phyloP scores from a whole-genome alignment of 257 asterid species.

The Penstemon newberryi region DNA sequence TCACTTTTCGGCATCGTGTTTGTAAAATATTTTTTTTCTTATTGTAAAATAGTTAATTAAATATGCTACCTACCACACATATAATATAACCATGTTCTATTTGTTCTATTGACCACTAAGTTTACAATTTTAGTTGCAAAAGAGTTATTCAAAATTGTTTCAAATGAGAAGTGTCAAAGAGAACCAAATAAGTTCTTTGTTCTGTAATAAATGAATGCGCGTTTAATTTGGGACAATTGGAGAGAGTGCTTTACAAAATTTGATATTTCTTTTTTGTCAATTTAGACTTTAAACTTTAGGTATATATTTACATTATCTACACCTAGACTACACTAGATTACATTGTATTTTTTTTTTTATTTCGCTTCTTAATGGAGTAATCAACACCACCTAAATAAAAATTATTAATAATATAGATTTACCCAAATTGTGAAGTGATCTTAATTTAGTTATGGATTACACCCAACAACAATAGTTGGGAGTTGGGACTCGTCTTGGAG shows the following conservation, averaged over 20 bases:
- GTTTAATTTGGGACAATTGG: neutral
- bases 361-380: too few species aligned
- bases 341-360: neutral
- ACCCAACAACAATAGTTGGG: too few species aligned
- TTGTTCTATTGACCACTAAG: neutral
- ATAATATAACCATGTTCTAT: neutral
- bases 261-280: neutral
- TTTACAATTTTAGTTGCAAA: neutral
- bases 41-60: neutral
- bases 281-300: neutral
- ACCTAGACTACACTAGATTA: neutral
- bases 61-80: neutral
- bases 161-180: neutral
- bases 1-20: neutral
- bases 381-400: too few species aligned
- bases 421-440: too few species aligned
- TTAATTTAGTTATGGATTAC: too few species aligned
- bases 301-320: too few species aligned
- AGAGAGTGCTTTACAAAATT: neutral
- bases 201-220: neutral
- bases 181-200: neutral
- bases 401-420: too few species aligned
- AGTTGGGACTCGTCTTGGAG: too few species aligned
- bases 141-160: too few species aligned
- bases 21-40: neutral